Evolutionary conservation across 208 protist genomes (phyloP).

Genomic region (Leishmania martiniquensis): DNA sequence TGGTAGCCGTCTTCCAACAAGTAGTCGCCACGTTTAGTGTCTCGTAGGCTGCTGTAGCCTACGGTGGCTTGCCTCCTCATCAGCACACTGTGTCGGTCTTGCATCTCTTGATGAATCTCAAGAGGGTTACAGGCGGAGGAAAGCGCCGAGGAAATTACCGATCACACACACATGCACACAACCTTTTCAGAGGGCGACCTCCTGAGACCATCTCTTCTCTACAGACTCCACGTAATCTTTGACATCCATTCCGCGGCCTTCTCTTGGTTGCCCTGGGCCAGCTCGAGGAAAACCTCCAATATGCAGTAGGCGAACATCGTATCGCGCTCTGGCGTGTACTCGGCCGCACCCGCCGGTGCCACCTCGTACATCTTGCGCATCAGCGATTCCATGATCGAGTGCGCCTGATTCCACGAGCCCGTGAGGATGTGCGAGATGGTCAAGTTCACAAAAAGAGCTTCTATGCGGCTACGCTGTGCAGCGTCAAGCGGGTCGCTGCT

Average conservation of each 20-base stretch:
- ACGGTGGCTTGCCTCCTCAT: not conserved
- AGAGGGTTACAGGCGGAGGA: not conserved
- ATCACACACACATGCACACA: not conserved
- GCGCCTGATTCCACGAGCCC: slow-evolving; percentile 86
- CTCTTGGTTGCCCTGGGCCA: slow-evolving; percentile 85
- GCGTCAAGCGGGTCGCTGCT: slow-evolving; percentile 46
- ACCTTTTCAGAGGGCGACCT: not conserved
- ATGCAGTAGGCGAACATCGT: slow-evolving; percentile 80
- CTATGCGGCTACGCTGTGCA: slow-evolving; percentile 79
- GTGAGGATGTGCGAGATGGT: slow-evolving; percentile 83
- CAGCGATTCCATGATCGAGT: slow-evolving; percentile 78
- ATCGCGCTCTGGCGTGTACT: slow-evolving; percentile 67
- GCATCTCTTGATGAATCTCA: not conserved
- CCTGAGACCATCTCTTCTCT: not conserved
- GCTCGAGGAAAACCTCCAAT: slow-evolving; percentile 79
- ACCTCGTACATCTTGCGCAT: slow-evolving; percentile 77
- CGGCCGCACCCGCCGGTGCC: slow-evolving; percentile 36
- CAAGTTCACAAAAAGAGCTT: slow-evolving; percentile 86
- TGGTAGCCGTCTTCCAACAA: not conserved
- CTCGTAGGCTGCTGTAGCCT: not conserved
- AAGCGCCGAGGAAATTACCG: not conserved
- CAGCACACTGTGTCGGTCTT: not conserved
- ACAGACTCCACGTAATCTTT: slow-evolving; percentile 75
- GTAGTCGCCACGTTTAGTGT: not conserved
- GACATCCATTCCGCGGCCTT: slow-evolving; percentile 73